Base-by-base conservation (phyloP, 1,284 basidiomycete species). In the Omphalotus olearius region DNA sequence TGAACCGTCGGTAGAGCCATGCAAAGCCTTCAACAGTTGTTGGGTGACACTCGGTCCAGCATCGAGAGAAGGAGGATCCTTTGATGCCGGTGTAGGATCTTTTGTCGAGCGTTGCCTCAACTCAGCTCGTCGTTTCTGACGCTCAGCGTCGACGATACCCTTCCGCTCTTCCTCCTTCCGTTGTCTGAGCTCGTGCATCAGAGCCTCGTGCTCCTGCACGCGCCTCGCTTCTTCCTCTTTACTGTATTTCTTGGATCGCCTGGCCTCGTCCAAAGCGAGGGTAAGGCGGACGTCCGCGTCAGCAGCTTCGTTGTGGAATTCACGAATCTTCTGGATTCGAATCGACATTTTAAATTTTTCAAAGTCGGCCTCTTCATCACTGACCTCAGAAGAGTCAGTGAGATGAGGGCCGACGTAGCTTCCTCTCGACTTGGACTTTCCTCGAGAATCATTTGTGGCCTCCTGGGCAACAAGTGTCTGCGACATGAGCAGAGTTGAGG, bases 241-340 rank as follows among this genome's bases (percentile, higher is more conserved):
- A 6, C 60, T 60, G 14, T 60, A 57, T 10, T 61, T 46, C 33
- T 50, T 52, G 41, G 16, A 35, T 20, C 62, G 40, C 20, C 44
- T 47, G 11, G 53, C 61, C 28, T 66, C 63, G 28, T 71, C 65
- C n/a, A 82, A 70, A 6, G 64, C 66, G 42, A 72, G 62, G 3
- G 74, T 69, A 18, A 82, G 69, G 44, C 69, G 62, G 38, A 78
- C 70, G 56, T 79, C 79, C 25, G 71, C 65, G 17, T 67, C 60
- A 2, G 75, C 76, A 3, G 79, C 79, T 39, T 69, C 71, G 6
- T 65, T 64, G 57, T 82, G 79, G 62, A 82, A 82, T 54, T 82
- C 74, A 47, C 69, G 68, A 46, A 82, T 82, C 64, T 79, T 82
- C 47, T 68, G 60, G 36, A 77, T 68, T 25, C 80, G 75, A 13